Evolutionary conservation across 2,329 filamentous ascomycete species (phyloP), one percentile per base, ranked within the genome.

Genomic region (Ophiostoma fasciatum): DNA sequence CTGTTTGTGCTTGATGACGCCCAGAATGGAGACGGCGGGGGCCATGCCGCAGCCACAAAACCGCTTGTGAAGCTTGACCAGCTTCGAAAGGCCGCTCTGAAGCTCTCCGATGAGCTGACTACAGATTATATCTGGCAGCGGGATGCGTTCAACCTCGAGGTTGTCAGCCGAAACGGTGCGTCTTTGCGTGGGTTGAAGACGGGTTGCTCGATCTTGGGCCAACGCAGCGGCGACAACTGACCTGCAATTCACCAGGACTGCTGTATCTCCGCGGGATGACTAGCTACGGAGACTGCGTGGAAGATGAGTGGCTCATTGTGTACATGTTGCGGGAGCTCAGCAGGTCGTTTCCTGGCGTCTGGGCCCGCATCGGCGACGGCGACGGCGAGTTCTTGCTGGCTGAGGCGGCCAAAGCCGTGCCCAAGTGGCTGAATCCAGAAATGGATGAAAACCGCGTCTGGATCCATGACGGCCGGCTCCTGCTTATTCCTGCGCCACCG

Each of bases 231-330:
- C 17, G 12, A 23, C 2, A 7, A 22, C 14, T 37, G 12, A 28
- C 30, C 14, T 8, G 20, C 20, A 15, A 1, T 19, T 20, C 28
- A 23, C 22, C 6, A 68, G 68, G 65, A 1, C 51, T 73, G 8
- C 51, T 63, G n/a, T 75, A 77, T 44, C 67, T 98, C 6, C 70
- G 74, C 43, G 88, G 88, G 15, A 64, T 66, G 35, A 90, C 84
- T 1, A 82, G 88, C 52, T 96, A 85, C 49, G 87, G 88, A 8
- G 92, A 98, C 56, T 90, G 85, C 0, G 77, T 96, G 4, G 88
- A 94, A 50, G 90, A 98, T 49, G 92, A 98, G 61, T 98, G 90
- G 92, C 70, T 96, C 6, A 78, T 96, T 41, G 87, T 96, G 15
- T 94, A 87, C 58, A 61, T 96, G 5, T 64, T 98, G 21, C 74